Evolutionary conservation across 805 yeast genomes (phyloP), one percentile per base, ranked within the genome.

Genomic region (Candida nonsorbophila): DNA sequence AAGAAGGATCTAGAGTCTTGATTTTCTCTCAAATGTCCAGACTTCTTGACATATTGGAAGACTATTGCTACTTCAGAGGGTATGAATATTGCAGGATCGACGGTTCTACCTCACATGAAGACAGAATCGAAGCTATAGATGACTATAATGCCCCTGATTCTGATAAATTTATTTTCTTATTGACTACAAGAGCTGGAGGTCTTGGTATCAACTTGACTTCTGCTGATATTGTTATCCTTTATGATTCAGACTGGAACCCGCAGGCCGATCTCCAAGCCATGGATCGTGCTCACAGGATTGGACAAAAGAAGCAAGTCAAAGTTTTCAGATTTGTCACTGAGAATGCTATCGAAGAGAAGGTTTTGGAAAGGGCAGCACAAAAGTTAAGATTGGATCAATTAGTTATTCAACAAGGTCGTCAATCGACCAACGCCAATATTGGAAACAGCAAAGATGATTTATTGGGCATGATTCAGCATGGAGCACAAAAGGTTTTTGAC

Each of bases 401-500:
- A 51, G 94, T 83, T 24, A 83, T 83, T 41, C 94, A 83, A 49
- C 90, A 83, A 42, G 85, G 86, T 9, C 64, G 82, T n/a, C n/a
- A n/a, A n/a, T n/a, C n/a, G n/a, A n/a, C n/a, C 11, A 36, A 30
- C 16, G 16, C 28, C 6, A 63, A 65, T n/a, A 61, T 75, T 35
- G 84, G 82, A 11, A 79, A 69, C 42, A 58, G 71, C 4, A 84
- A 84, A 48, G 97, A 86, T 45, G 97, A 88, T 49, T 72, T 90
- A 45, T 61, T 90, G 14, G 85, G 83, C 27, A 92, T 92, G 97
- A 90, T 90, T 54, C 97, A 90, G 55, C 95, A 81, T 55, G 98
- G 98, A 34, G 98, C 98, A 1, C 80, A 82, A 51, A 76, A 79
- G 25, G 88, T 92, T 12, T 82, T 92, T 53, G 90, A 84, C 37